Evolutionary conservation across 805 yeast species (phyloP).

Genomic region (Sugiyamaella qingdaonensis): DNA sequence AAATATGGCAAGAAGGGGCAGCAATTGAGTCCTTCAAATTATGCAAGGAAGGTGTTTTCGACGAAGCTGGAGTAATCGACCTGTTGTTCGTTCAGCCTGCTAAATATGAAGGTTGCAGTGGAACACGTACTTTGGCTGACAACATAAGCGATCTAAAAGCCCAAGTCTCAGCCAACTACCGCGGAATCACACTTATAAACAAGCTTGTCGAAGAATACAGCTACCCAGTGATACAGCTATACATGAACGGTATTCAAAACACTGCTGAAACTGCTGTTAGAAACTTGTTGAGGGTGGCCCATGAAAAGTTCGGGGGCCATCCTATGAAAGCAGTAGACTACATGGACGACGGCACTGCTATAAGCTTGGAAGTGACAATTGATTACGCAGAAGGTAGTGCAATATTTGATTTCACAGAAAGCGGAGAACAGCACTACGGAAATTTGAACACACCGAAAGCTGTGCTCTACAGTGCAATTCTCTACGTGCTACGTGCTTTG

Average conservation of each 20-base stretch:
- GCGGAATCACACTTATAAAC: constrained; percentile 66
- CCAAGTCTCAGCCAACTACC: constrained; percentile 81
- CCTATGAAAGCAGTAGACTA: constrained; percentile 25
- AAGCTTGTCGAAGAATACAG: constrained; percentile 60
- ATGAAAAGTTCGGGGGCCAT: constrained; percentile 32
- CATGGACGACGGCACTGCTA: constrained; percentile 33
- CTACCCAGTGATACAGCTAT: constrained; percentile 52
- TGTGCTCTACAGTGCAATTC: constrained; percentile 79
- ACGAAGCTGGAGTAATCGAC: constrained; percentile 56
- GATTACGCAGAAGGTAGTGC: constrained; percentile 56
- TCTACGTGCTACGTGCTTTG: constrained; percentile 79
- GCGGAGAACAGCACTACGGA: constrained; percentile 79
- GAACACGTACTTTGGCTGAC: constrained; percentile 77
- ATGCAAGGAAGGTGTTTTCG: constrained; percentile 68
- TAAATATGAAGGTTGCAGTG: constrained; percentile 77
- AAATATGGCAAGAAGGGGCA: constrained; percentile 86
- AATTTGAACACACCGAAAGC: constrained; percentile 91
- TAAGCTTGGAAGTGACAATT: constrained; percentile 27
- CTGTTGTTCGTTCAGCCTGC: constrained; percentile 70
- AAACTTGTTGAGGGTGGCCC: constrained; percentile 40
- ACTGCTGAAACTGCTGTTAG: constrained; percentile 74
- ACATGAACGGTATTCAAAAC: constrained; percentile 76
- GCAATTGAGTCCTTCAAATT: constrained; percentile 71
- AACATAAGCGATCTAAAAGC: constrained; percentile 80
- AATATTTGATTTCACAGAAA: constrained; percentile 78